Conservation (phyloP, 805 yeast genomes). For the Lipomyces yamadae region DNA sequence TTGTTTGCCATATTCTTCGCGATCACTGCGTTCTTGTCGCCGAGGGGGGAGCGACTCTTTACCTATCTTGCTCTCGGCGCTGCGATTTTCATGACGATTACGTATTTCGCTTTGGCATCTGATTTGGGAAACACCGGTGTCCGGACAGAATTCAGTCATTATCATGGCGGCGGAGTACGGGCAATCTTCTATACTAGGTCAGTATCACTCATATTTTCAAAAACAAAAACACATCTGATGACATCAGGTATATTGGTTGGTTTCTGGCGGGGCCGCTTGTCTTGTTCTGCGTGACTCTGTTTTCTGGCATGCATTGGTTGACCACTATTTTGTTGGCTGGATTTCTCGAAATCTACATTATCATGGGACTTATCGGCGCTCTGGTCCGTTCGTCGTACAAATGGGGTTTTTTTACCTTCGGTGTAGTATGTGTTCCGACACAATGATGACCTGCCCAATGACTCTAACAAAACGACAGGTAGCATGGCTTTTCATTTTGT, state of each 20-base stretch:
- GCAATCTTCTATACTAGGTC: slow-evolving; percentile 58
- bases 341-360: slow-evolving; percentile 55
- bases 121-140: slow-evolving; percentile 60
- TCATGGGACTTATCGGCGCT: slow-evolving; percentile 55
- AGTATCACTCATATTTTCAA: neutral
- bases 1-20: slow-evolving; percentile 42
- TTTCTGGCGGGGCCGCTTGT: slow-evolving; percentile 59
- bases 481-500: slow-evolving; percentile 47
- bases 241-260: slow-evolving; percentile 54
- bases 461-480: slow-evolving; percentile 8
- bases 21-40: slow-evolving; percentile 31
- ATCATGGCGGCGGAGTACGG: slow-evolving; percentile 49
- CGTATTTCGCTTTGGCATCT: slow-evolving; percentile 63
- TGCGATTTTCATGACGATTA: slow-evolving; percentile 51
- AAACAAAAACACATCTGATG: neutral
- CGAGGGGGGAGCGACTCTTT: slow-evolving; percentile 47
- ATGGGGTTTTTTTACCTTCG: slow-evolving; percentile 53
- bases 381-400: neutral
- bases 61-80: slow-evolving; percentile 51
- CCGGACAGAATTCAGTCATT: slow-evolving; percentile 56
- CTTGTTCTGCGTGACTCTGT: slow-evolving; percentile 46
- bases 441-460: neutral
- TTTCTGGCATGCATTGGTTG: slow-evolving; percentile 44
- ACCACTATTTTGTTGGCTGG: slow-evolving; percentile 44
- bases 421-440: slow-evolving; percentile 40